These are phyloP conservation scores for Solanum appendiculatum DNA, from an alignment of 257 asterid species.

Conservation along the genomic window DNA sequence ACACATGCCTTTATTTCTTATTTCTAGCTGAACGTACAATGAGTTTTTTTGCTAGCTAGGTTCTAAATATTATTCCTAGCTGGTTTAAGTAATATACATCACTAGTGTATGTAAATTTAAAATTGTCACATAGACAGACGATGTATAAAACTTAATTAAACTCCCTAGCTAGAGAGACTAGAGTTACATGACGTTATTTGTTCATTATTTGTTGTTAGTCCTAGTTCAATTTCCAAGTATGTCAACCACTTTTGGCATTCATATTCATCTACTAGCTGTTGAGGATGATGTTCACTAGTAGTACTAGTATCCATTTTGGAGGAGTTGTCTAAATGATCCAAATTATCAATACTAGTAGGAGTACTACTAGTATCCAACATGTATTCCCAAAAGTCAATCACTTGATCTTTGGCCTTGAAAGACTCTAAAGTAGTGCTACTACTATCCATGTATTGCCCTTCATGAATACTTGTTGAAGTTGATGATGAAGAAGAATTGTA, in stretches of 20 bases:
- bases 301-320: neutral
- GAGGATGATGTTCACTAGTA: neutral
- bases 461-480: neutral
- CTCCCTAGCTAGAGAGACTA: neutral
- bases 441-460: neutral
- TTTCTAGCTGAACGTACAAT: neutral
- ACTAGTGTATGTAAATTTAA: neutral
- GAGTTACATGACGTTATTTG: neutral
- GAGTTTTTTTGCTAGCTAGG: neutral
- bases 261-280: neutral
- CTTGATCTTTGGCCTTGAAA: neutral
- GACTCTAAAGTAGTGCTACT: neutral
- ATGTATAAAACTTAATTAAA: neutral
- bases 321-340: neutral
- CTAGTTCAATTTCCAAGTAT: conserved; percentile 50
- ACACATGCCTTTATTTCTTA: neutral
- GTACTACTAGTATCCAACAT: conserved; percentile 20
- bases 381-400: conserved; percentile 26
- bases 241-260: conserved; percentile 38
- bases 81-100: neutral
- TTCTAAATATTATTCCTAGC: neutral
- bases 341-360: neutral
- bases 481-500: conserved; percentile 1
- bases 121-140: neutral
- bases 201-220: conserved; percentile 10